Percentiles rank a stretch among this genome's conserved stretches.
Conservation (phyloP, 768 basidiomycete genomes). For the Rhizopogon sp. region DNA sequence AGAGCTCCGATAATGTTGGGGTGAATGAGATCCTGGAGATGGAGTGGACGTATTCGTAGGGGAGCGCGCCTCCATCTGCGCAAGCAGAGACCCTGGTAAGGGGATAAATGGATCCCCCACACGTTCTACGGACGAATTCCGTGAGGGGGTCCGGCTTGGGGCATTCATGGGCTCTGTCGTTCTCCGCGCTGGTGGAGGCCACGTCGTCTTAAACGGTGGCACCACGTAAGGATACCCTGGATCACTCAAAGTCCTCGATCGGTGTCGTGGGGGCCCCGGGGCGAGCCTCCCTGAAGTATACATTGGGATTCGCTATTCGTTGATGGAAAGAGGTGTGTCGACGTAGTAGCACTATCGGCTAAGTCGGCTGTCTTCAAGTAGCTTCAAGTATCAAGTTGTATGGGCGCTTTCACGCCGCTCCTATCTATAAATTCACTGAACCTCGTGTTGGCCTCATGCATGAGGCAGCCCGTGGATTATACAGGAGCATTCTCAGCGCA, state of each 20-base stretch:
- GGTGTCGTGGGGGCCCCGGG: constrained; percentile 8
- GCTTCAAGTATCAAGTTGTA: background rate
- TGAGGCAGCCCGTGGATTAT: too few species aligned
- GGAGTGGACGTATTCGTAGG: constrained; percentile 10
- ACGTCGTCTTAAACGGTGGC: constrained; percentile 18
- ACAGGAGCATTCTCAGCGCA: too few species aligned
- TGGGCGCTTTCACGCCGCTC: background rate
- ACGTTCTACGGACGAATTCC: constrained; percentile 18
- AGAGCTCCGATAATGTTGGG: constrained; percentile 10
- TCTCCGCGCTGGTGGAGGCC: constrained; percentile 22
- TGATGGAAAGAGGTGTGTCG: background rate
- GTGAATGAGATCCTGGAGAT: constrained; percentile 12
- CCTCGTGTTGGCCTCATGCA: too few species aligned
- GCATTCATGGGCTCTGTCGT: constrained; percentile 11
- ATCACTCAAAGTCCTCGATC: constrained; percentile 17
- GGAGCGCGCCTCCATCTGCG: constrained; percentile 7
- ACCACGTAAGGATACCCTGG: constrained; percentile 15
- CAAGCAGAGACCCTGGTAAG: constrained; percentile 4
- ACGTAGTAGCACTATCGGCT: background rate
- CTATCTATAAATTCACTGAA: too few species aligned
- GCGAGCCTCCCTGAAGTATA: constrained; percentile 9
- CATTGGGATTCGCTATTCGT: constrained; percentile 8
- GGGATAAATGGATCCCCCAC: constrained; percentile 10
- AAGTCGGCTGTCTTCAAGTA: background rate
- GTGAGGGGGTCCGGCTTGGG: constrained; percentile 11